phyloP scores from a whole-genome alignment of 2,329 filamentous ascomycete genomes.

The Nigrograna mackinnonii region DNA sequence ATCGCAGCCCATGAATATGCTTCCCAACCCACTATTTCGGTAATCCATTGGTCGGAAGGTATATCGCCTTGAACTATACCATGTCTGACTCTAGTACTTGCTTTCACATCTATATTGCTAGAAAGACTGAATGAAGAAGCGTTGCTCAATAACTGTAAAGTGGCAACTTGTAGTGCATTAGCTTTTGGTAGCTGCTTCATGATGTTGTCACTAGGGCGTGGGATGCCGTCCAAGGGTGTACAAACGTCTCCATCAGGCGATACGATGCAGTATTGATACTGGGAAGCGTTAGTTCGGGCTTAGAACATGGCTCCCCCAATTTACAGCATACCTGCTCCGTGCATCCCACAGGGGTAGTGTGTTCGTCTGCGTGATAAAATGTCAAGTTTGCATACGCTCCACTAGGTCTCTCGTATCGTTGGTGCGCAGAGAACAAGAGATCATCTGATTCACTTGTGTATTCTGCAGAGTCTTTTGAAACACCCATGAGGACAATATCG shows the following conservation, averaged over 20 bases:
- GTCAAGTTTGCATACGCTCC: not conserved
- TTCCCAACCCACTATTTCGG: not conserved
- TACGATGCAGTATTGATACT: constrained; percentile 8
- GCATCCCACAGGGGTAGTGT: constrained; percentile 4
- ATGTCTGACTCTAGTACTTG: too few species aligned
- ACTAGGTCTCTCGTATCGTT: not conserved
- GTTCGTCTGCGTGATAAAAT: constrained; percentile 4
- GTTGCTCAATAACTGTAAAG: too few species aligned
- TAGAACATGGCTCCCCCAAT: not conserved
- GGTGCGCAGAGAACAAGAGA: constrained; percentile 8
- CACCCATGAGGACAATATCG: constrained; percentile 3
- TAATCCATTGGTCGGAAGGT: constrained; percentile 2
- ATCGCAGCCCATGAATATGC: constrained; percentile 1
- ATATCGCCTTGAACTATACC: too few species aligned
- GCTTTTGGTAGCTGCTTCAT: too few species aligned
- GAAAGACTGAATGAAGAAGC: too few species aligned
- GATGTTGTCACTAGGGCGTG: too few species aligned
- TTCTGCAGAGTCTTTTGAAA: constrained; percentile 3
- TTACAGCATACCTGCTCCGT: constrained; percentile 4
- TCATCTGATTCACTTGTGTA: constrained; percentile 6
- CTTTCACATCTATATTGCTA: not conserved
- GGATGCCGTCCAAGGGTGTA: not conserved
- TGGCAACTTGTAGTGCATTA: too few species aligned
- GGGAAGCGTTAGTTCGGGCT: not conserved
- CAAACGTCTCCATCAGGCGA: not conserved